Evolutionary conservation across 176 grass and related monocot species (phyloP).

Genomic region (Aegilops bicornis): DNA sequence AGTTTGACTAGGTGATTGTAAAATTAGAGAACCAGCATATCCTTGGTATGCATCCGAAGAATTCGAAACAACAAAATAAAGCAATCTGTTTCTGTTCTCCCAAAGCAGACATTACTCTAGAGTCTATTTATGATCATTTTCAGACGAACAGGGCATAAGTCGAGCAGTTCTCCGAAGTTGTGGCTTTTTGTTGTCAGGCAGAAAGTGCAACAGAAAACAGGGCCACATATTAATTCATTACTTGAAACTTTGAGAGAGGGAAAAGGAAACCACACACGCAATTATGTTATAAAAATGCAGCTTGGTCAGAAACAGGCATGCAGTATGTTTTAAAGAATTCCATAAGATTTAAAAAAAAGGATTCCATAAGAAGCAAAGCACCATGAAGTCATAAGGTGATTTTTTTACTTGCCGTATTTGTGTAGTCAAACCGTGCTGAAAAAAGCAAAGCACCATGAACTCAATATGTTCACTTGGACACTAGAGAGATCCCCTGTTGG

Average conservation of each 20-base stretch:
- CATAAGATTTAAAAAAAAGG: neutral
- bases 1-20: neutral
- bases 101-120: neutral
- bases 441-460: neutral
- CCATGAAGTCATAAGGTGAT: too few relatives aligned
- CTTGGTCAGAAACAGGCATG: neutral
- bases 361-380: too few relatives aligned
- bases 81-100: neutral
- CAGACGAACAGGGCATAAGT: neutral
- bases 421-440: neutral
- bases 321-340: neutral
- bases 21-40: neutral
- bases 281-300: neutral
- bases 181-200: neutral
- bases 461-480: neutral
- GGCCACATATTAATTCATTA: neutral
- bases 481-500: neutral
- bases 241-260: neutral
- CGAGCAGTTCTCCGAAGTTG: neutral
- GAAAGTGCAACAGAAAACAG: neutral
- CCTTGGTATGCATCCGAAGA: neutral
- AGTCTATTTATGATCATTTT: slow-evolving; percentile 4
- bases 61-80: neutral
- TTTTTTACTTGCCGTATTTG: neutral
- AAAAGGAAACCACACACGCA: neutral